Conservation (phyloP, 1,284 basidiomycete species). For the Pseudozyma sp. region DNA sequence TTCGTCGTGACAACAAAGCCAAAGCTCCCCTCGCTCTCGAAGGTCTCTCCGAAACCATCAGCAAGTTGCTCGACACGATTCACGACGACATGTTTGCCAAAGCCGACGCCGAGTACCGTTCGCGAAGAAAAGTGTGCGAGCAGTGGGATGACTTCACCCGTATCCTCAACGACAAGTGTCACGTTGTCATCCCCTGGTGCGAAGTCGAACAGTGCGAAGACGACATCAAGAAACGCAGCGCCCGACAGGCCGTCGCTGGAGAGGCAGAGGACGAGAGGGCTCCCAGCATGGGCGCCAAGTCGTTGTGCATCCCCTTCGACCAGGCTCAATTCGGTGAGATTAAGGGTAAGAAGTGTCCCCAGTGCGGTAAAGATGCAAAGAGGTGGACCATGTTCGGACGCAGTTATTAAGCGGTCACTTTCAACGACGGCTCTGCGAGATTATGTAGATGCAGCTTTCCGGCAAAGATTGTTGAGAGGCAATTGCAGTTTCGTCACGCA, state of each 20-base stretch:
- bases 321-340: conserved; percentile 74
- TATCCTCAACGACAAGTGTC: conserved; percentile 87
- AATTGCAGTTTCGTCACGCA: conserved; percentile 1
- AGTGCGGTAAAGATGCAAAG: conserved; percentile 65
- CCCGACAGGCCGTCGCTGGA: conserved; percentile 67
- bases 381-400: conserved; percentile 69
- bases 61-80: conserved; percentile 81
- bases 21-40: conserved; percentile 52
- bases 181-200: conserved; percentile 95
- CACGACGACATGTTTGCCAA: conserved; percentile 88
- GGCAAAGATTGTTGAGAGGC: background rate
- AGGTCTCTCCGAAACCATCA: conserved; percentile 39
- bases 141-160: conserved; percentile 92
- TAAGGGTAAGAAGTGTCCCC: conserved; percentile 63
- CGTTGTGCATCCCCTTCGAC: conserved; percentile 95
- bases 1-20: conserved; percentile 85
- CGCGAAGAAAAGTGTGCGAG: conserved; percentile 80
- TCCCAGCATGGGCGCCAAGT: conserved; percentile 98
- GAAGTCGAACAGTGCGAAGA: conserved; percentile 94
- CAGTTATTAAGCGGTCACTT: conserved; percentile 49
- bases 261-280: conserved; percentile 78
- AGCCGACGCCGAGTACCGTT: conserved; percentile 81
- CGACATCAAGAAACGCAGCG: conserved; percentile 95
- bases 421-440: too few relatives aligned
- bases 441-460: background rate